A percentile compares a stretch with the other conserved stretches of the same genome.
Conservation (phyloP, 73 alveolate genomes). For the Stentor roeselii region DNA sequence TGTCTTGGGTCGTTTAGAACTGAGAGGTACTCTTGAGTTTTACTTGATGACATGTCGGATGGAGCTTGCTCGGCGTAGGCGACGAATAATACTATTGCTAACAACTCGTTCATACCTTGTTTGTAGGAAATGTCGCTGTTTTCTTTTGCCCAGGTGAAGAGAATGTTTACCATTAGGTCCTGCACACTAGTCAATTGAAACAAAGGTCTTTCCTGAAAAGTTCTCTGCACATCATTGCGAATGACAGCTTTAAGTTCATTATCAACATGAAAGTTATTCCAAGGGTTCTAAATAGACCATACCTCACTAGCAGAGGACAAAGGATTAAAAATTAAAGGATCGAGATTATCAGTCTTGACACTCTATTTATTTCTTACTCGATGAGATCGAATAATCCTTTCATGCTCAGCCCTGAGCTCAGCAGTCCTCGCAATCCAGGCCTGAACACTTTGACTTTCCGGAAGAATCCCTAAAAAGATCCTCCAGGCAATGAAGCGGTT, state of each 20-base stretch:
- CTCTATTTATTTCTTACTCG: slow-evolving; percentile 24
- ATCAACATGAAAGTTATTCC: slow-evolving; percentile 78
- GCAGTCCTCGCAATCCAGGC: slow-evolving; percentile 42
- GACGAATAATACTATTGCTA: slow-evolving; percentile 65
- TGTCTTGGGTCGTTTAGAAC: slow-evolving; percentile 16
- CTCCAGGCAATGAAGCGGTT: slow-evolving; percentile 40
- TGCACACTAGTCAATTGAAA: slow-evolving; percentile 56
- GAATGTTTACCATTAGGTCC: slow-evolving; percentile 50
- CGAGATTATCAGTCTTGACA: slow-evolving; percentile 42
- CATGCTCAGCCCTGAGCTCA: slow-evolving; percentile 34
- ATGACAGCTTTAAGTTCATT: slow-evolving; percentile 70
- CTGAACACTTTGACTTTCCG: slow-evolving; percentile 27
- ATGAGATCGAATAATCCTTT: slow-evolving; percentile 33
- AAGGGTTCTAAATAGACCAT: slow-evolving; percentile 46
- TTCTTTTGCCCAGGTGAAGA: slow-evolving; percentile 82
- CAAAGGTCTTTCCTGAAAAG: slow-evolving; percentile 77
- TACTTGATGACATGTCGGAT: not conserved
- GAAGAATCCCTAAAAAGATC: slow-evolving; percentile 49
- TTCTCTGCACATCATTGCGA: slow-evolving; percentile 77
- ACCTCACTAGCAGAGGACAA: slow-evolving; percentile 34
- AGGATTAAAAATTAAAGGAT: slow-evolving; percentile 65
- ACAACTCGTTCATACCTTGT: slow-evolving; percentile 89
- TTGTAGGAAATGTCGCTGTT: slow-evolving; percentile 63
- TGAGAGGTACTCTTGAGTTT: not conserved
- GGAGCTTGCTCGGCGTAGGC: slow-evolving; percentile 50